Evolutionary conservation across 1,284 basidiomycete species (phyloP).

Genomic region (Schizophyllum commune): DNA sequence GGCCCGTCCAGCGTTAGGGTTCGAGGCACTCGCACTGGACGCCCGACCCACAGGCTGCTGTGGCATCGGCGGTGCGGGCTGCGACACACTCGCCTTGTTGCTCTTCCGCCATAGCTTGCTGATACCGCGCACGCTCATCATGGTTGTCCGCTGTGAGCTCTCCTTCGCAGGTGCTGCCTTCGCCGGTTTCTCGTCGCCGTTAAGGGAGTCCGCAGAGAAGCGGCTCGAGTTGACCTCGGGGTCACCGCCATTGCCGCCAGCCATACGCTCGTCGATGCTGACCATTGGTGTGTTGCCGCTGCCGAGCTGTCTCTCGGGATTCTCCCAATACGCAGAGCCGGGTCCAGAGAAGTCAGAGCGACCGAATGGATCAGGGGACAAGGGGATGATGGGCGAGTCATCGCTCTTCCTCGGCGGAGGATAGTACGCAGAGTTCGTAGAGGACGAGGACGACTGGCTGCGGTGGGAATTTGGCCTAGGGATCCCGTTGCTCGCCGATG

Average conservation of each 20-base stretch:
- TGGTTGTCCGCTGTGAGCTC: constrained; percentile 23
- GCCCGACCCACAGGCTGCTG: neutral
- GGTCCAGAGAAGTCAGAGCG: constrained; percentile 32
- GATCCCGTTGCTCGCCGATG: constrained; percentile 11
- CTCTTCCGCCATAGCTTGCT: constrained; percentile 71
- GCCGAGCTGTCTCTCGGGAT: constrained; percentile 6
- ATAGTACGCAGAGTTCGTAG: too few species aligned
- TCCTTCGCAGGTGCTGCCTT: constrained; percentile 17
- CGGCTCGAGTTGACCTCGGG: constrained; percentile 37
- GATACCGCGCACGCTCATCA: constrained; percentile 63
- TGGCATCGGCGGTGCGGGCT: neutral
- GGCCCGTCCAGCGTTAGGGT: too few species aligned
- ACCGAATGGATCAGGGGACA: constrained; percentile 74
- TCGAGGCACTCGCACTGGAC: constrained; percentile 6
- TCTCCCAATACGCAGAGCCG: constrained; percentile 17
- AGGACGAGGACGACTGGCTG: neutral
- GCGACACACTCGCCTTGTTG: constrained; percentile 29
- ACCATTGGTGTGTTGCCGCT: constrained; percentile 1
- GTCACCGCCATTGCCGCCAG: neutral
- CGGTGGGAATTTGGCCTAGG: constrained; percentile 3
- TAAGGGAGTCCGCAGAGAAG: constrained; percentile 64
- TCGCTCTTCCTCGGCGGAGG: constrained; percentile 10
- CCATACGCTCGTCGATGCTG: neutral
- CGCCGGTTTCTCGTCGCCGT: constrained; percentile 27
- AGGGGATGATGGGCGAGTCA: constrained; percentile 51